Percentiles rank a stretch among this genome's conserved stretches.
These are phyloP conservation scores for Liquidambar formosana DNA, from an alignment of 164 flowering plant species.

Conservation along the genomic window DNA sequence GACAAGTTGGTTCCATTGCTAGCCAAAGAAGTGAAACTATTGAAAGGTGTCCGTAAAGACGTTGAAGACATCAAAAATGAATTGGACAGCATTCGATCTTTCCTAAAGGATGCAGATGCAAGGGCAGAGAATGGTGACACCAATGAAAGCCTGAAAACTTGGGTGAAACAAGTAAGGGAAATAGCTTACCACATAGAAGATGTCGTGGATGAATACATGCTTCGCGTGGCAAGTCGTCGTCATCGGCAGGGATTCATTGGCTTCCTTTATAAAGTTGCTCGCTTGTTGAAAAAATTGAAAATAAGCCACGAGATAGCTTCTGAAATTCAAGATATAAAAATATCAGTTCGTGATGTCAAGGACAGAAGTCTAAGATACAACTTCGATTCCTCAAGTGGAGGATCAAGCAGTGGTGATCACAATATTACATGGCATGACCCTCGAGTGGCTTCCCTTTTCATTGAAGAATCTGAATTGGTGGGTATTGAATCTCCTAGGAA, in stretches of 20 bases:
- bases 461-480: conserved; percentile 21
- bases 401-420: neutral
- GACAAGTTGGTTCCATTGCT: no score
- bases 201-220: conserved; percentile 14
- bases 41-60: no score
- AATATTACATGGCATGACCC: conserved; percentile 9
- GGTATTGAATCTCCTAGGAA: conserved; percentile 12
- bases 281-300: neutral
- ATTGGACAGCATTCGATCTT: neutral
- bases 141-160: neutral
- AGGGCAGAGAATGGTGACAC: neutral
- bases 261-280: neutral
- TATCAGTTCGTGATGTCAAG: neutral
- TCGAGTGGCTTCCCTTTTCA: conserved; percentile 5
- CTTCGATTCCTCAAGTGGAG: neutral
- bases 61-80: no score
- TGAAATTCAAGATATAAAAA: conserved; percentile 6
- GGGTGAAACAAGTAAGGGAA: conserved; percentile 21
- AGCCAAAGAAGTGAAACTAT: no score
- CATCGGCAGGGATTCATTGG: neutral
- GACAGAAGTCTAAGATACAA: neutral
- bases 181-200: conserved; percentile 16
- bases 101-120: conserved; percentile 21
- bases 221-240: neutral
- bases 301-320: conserved; percentile 2